Evolutionary conservation across 1,284 basidiomycete genomes (phyloP).

Genomic region (Inonotus obliquus): DNA sequence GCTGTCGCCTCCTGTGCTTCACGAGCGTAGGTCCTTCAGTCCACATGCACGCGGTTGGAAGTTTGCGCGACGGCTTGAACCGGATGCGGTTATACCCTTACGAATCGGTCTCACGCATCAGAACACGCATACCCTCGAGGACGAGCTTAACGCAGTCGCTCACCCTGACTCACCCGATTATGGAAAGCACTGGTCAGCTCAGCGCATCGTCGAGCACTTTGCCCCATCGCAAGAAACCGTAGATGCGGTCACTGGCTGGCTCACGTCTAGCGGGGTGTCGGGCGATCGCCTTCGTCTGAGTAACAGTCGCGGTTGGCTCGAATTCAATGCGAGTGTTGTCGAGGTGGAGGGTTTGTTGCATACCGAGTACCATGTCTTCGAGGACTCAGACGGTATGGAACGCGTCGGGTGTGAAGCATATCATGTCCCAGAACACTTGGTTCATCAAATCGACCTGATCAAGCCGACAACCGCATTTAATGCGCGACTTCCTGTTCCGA

Average conservation of each 20-base stretch:
- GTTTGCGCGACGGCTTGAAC: constrained; percentile 14
- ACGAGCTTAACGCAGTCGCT: constrained; percentile 32
- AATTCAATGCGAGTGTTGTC: constrained; percentile 33
- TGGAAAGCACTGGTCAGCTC: constrained; percentile 34
- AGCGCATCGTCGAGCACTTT: constrained; percentile 35
- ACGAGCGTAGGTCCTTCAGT: constrained; percentile 14
- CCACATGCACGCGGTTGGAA: constrained; percentile 15
- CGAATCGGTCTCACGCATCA: constrained; percentile 34
- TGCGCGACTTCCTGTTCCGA: constrained; percentile 20
- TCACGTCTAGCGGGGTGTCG: constrained; percentile 32
- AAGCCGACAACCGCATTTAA: constrained; percentile 42
- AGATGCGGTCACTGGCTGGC: constrained; percentile 35
- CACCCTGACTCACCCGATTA: constrained; percentile 34
- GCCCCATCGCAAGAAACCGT: constrained; percentile 35
- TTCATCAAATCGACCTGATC: constrained; percentile 39
- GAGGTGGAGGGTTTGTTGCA: constrained; percentile 38
- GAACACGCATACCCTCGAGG: constrained; percentile 34
- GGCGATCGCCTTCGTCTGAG: constrained; percentile 29
- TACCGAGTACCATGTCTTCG: constrained; percentile 36
- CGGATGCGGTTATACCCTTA: constrained; percentile 20
- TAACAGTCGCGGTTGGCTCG: constrained; percentile 38
- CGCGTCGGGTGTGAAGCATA: constrained; percentile 34
- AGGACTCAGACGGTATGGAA: constrained; percentile 34
- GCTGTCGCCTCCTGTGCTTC: constrained; percentile 15
- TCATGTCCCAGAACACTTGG: constrained; percentile 35